A percentile compares a stretch with the other conserved stretches of the same genome.
Conservation (phyloP, 1,284 basidiomycete genomes). For the Cryptococcus wingfieldii region DNA sequence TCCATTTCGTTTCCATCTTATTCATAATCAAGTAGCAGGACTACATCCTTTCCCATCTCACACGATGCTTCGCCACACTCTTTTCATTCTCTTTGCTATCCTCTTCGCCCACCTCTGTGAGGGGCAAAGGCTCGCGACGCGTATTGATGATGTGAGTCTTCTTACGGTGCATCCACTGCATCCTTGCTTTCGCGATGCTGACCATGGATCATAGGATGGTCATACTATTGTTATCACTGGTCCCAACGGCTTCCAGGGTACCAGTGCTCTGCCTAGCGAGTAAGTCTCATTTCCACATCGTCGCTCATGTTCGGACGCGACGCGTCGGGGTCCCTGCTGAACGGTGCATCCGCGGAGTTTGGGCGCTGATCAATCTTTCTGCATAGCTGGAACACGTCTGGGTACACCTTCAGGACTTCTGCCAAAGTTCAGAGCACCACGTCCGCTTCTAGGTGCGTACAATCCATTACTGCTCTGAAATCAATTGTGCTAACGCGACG, state of each 20-base stretch:
- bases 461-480: too few species aligned
- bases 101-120: constrained; percentile 2
- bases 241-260: constrained; percentile 3
- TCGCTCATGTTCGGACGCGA: not conserved
- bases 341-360: too few species aligned
- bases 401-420: not conserved
- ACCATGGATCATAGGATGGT: not conserved
- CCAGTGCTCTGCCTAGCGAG: not conserved
- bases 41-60: not conserved
- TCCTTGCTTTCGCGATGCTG: not conserved
- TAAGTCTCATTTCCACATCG: not conserved
- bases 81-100: not conserved
- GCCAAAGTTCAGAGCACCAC: not conserved
- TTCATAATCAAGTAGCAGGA: not conserved
- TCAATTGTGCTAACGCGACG: too few species aligned
- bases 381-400: not conserved
- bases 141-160: constrained; percentile 5
- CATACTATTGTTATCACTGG: constrained; percentile 6
- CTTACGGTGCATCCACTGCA: not conserved
- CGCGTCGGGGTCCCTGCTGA: not conserved
- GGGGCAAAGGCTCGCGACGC: constrained; percentile 5
- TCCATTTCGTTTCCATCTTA: not conserved
- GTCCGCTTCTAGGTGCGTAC: not conserved
- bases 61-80: not conserved
- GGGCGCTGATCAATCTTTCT: not conserved